Conservation (phyloP, 1,139 yeast species). For the Yamadazyma friedrichii region DNA sequence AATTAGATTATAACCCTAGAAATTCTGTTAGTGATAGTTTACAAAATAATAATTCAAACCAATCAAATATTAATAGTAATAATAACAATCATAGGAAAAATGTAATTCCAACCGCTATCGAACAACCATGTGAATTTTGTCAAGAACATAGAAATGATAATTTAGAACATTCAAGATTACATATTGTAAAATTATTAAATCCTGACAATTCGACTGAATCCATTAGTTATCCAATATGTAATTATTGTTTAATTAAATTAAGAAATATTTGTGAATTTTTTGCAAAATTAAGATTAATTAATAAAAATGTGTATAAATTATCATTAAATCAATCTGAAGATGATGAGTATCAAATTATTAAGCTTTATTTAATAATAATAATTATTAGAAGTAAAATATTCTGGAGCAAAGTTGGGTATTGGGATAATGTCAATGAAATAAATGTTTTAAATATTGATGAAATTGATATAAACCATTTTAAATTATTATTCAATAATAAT, state of each 20-base stretch:
- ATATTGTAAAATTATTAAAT: slow-evolving; percentile 53
- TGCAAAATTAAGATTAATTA: slow-evolving; percentile 67
- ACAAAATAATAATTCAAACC: neutral
- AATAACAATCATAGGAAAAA: too few species aligned
- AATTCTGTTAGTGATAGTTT: neutral
- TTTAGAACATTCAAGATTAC: slow-evolving; percentile 74
- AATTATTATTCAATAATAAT: slow-evolving; percentile 9
- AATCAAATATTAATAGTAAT: too few species aligned
- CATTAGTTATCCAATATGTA: slow-evolving; percentile 71
- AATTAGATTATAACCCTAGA: slow-evolving; percentile 23
- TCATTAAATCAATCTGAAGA: slow-evolving; percentile 13
- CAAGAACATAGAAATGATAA: slow-evolving; percentile 71
- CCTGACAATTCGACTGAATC: slow-evolving; percentile 24
- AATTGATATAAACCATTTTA: slow-evolving; percentile 23
- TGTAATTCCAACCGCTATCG: slow-evolving; percentile 62
- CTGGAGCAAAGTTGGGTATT: slow-evolving; percentile 81
- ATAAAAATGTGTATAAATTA: slow-evolving; percentile 46
- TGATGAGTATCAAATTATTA: slow-evolving; percentile 26
- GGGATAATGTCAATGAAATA: slow-evolving; percentile 45
- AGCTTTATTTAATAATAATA: slow-evolving; percentile 26
- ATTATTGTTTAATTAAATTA: slow-evolving; percentile 74
- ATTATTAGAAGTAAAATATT: slow-evolving; percentile 51
- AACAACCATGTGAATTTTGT: slow-evolving; percentile 76
- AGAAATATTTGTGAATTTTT: slow-evolving; percentile 79
- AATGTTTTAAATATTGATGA: slow-evolving; percentile 31